These are phyloP conservation scores for Sporisorium graminicola DNA, from an alignment of 1,284 basidiomycete species.

Conservation along the genomic window DNA sequence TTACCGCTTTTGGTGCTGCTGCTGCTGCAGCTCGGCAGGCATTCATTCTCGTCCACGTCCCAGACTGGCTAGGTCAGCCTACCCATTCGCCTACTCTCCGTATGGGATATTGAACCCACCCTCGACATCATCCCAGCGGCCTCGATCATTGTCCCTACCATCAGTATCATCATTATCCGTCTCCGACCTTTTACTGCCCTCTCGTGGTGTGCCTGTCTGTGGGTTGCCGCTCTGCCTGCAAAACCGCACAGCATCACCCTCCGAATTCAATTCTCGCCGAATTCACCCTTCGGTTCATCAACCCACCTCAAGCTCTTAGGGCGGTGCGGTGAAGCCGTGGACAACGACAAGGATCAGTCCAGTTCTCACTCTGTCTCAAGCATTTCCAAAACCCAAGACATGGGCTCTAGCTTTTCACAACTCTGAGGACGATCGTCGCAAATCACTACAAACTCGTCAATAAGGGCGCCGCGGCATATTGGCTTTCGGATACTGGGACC, in stretches of 20 bases:
- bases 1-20: not conserved
- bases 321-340: not conserved
- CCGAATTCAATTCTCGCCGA: not conserved
- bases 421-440: not conserved
- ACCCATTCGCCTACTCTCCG: not conserved
- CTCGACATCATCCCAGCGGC: not conserved
- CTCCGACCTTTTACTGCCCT: not conserved
- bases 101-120: not conserved
- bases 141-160: slow-evolving; percentile 1
- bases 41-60: not conserved
- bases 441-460: not conserved
- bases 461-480: not conserved
- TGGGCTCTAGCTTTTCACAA: not conserved
- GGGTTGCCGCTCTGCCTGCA: not conserved
- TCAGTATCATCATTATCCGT: not conserved
- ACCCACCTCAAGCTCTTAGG: not conserved
- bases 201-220: not conserved
- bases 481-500: not conserved
- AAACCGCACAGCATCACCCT: not conserved
- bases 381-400: not conserved
- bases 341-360: not conserved
- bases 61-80: not conserved
- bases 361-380: not conserved
- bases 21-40: slow-evolving; percentile 2
- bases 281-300: not conserved